These are phyloP conservation scores for Trypanosoma cruzi DNA, from an alignment of 208 protist species.

Conservation along the genomic window DNA sequence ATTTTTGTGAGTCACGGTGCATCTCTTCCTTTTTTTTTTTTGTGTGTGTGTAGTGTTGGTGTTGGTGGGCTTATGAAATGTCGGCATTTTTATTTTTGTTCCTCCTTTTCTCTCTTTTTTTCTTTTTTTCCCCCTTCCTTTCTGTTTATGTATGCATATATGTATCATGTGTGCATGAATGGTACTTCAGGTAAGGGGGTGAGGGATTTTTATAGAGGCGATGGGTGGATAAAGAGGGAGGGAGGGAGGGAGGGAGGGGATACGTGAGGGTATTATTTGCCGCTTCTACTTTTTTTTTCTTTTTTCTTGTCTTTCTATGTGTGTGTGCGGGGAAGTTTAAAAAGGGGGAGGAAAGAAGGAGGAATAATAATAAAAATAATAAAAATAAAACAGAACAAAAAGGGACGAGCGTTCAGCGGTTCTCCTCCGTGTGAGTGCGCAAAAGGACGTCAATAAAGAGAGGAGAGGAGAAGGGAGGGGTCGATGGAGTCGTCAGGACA, in stretches of 20 bases:
- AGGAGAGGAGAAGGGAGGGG: no score
- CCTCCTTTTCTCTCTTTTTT: not conserved
- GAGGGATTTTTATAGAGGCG: no score
- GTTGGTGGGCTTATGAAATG: not conserved
- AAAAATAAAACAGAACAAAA: not conserved
- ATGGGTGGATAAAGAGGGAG: no score
- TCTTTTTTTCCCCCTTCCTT: no score
- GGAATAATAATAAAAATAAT: no score
- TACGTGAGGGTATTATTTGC: not conserved
- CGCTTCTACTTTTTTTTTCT: slow-evolving; percentile 1
- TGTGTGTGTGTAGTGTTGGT: no score
- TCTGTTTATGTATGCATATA: no score
- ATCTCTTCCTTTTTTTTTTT: no score
- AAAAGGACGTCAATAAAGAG: not conserved
- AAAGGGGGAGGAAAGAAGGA: no score
- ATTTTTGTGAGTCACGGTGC: not conserved
- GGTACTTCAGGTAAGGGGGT: no score
- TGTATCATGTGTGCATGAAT: no score
- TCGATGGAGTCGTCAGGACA: slow-evolving; percentile 4
- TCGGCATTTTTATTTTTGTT: not conserved
- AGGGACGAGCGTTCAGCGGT: not conserved
- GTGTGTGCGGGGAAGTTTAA: not conserved
- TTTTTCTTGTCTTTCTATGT: slow-evolving; percentile 6
- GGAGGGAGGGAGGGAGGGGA: not conserved
- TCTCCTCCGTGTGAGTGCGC: no score